Evolutionary conservation across 148 eudicot genomes (phyloP).

Genomic region (Camellia sinensis): DNA sequence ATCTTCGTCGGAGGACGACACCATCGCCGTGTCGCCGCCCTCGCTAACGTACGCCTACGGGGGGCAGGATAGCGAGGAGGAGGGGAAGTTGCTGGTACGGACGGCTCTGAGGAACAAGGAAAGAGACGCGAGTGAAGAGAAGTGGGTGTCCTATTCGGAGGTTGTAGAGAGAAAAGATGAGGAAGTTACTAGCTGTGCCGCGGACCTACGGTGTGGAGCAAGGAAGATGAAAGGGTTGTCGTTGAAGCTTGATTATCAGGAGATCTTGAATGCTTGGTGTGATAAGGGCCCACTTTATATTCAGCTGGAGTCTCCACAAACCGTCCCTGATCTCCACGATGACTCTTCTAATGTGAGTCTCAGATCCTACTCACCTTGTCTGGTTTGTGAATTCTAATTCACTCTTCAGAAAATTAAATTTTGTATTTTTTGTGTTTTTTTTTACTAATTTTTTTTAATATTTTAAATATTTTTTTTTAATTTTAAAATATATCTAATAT

Average conservation of each 20-base stretch:
- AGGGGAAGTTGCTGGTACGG: slow-evolving; percentile 33
- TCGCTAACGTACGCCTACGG: slow-evolving; percentile 31
- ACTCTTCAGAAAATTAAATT: neutral
- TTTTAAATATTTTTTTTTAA: too few relatives aligned
- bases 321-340: slow-evolving; percentile 45
- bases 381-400: too few relatives aligned
- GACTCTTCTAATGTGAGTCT: slow-evolving; percentile 27
- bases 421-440: too few relatives aligned
- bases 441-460: too few relatives aligned
- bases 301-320: slow-evolving; percentile 31
- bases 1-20: slow-evolving; percentile 16
- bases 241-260: slow-evolving; percentile 60
- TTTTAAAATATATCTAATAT: too few relatives aligned
- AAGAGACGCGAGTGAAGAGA: slow-evolving; percentile 38
- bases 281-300: slow-evolving; percentile 44
- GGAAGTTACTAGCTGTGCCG: slow-evolving; percentile 38
- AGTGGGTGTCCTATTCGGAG: slow-evolving; percentile 57
- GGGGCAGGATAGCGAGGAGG: slow-evolving; percentile 24
- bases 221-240: slow-evolving; percentile 22
- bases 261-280: slow-evolving; percentile 54
- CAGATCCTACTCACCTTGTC: neutral
- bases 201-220: slow-evolving; percentile 8
- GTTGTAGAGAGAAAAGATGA: slow-evolving; percentile 38
- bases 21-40: slow-evolving; percentile 15
- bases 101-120: slow-evolving; percentile 50